Conservation (phyloP, 2,329 filamentous ascomycete species). For the Xylaria sp. region DNA sequence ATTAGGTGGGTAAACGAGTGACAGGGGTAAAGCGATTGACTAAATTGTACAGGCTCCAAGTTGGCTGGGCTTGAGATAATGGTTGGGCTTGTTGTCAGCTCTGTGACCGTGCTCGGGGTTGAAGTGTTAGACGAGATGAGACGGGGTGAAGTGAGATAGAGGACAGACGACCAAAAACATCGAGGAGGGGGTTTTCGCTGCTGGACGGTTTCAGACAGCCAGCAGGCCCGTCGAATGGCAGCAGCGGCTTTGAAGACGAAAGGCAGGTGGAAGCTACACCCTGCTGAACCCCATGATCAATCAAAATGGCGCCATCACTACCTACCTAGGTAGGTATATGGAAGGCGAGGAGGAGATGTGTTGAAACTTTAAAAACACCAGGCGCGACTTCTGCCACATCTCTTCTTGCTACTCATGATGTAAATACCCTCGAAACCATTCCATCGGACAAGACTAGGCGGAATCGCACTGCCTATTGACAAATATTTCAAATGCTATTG, state of each 20-base stretch:
- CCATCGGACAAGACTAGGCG: background rate
- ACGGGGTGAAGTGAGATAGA: constrained; percentile 3
- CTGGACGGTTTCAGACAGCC: background rate
- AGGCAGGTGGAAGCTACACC: constrained; percentile 13
- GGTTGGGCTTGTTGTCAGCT: background rate
- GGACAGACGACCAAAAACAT: constrained; percentile 5
- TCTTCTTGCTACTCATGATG: background rate
- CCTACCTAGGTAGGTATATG: too few relatives aligned
- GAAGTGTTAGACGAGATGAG: background rate
- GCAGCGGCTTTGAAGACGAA: background rate
- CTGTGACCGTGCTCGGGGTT: background rate
- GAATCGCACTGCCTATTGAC: background rate
- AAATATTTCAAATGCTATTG: background rate
- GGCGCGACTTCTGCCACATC: constrained; percentile 9
- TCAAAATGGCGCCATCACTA: background rate
- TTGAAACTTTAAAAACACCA: background rate
- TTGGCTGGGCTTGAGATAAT: constrained; percentile 12
- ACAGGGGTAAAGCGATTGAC: constrained; percentile 1
- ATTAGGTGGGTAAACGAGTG: constrained; percentile 7
- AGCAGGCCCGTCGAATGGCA: background rate
- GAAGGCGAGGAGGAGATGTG: constrained; percentile 3
- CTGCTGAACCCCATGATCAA: too few relatives aligned
- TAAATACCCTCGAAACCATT: background rate
- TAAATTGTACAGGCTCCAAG: constrained; percentile 19
- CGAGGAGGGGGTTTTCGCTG: background rate